Evolutionary conservation across 805 yeast genomes (phyloP), one percentile per base, ranked within the genome.

Genomic region (Wickerhamiella musiphila): DNA sequence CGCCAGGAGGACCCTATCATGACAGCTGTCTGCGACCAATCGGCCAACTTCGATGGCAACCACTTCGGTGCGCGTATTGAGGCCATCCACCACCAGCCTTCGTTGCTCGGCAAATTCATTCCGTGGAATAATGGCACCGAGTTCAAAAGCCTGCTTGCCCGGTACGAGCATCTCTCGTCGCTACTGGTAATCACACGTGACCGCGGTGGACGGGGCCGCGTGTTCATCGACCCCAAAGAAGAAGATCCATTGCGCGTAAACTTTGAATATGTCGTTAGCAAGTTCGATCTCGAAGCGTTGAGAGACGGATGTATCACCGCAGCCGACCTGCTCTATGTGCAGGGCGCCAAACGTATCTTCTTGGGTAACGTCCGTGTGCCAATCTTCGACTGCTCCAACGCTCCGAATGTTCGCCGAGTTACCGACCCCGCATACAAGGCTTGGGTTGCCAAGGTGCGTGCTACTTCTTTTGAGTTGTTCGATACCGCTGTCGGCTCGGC

Each of bases 61-160:
- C 63, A 55, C 4, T 70, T 66, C 42, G 74, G 74, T 1, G 61
- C 68, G 7, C 63, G 58, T 46, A 56, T 68, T 34, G 74, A 68
- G 47, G 54, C 70, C 3, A 35, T 63, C 18, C 51, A 61, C 26
- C 68, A 64, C 39, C 46, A 55, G n/a, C 73, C 73, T 3, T 46
- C 42, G 22, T 29, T 65, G 15, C 52, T 54, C 28, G 32, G 50
- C n/a, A 45, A 46, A 12, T 63, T 56, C 38, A 21, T 54, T 7
- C 72, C 73, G 2, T 67, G 66, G 65, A 29, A 43, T 5, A 42
- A 52, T 2, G 56, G 63, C 21, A 49, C 50, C 21, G 47, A 51
- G 18, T 39, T 44, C 17, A 52, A 68, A 33, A 38, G 45, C 31
- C 52, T 51, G 26, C 29, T 56, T 8, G 36, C 62, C 17, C 49